Conservation (phyloP, 805 yeast species). For the Komagataella pseudopastoris region DNA sequence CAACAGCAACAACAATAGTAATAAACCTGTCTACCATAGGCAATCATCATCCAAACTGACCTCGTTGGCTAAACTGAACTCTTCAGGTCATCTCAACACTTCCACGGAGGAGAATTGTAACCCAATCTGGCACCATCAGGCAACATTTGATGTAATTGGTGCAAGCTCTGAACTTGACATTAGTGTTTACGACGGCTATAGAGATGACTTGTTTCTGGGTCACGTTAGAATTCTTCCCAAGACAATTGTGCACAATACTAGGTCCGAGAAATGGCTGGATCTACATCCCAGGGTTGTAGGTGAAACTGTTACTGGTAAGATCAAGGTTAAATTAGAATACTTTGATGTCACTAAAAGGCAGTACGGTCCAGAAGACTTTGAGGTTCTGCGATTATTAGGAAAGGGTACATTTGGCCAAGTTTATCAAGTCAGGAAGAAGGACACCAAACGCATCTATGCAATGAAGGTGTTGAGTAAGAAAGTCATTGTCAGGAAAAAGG, state of each 20-base stretch:
- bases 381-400: conserved; percentile 79
- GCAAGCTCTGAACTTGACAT: conserved; percentile 74
- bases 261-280: conserved; percentile 57
- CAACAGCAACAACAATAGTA: conserved; percentile 3
- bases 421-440: conserved; percentile 86
- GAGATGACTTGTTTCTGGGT: conserved; percentile 78
- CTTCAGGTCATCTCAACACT: conserved; percentile 3
- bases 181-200: conserved; percentile 78
- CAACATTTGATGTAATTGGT: conserved; percentile 84
- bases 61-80: conserved; percentile 19
- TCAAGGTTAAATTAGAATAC: conserved; percentile 65
- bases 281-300: conserved; percentile 64
- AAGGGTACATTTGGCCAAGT: conserved; percentile 98
- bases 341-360: conserved; percentile 56
- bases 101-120: conserved; percentile 11
- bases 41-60: conserved; percentile 26
- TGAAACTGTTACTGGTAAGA: conserved; percentile 66
- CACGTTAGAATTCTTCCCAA: conserved; percentile 65
- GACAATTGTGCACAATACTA: conserved; percentile 24
- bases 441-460: conserved; percentile 85
- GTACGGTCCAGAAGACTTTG: conserved; percentile 91
- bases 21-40: conserved; percentile 24
- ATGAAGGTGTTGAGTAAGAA: conserved; percentile 95
- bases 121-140: conserved; percentile 88
- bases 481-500: conserved; percentile 92